Evolutionary conservation across 2,329 filamentous ascomycete species (phyloP).

Genomic region (Ophiocordyceps camponoti-leonardi): DNA sequence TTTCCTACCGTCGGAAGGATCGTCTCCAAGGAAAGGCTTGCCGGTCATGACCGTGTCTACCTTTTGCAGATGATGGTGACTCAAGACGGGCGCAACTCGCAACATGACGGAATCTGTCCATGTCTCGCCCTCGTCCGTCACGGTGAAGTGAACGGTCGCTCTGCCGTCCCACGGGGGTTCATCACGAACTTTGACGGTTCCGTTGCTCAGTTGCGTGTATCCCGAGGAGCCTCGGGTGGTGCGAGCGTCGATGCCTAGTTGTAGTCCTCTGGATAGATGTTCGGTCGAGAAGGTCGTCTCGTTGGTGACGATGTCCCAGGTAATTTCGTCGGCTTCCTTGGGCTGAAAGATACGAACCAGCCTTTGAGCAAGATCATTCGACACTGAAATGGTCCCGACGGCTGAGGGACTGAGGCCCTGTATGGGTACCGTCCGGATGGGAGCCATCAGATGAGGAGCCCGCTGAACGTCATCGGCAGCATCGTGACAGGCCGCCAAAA

Average conservation of each 20-base stretch:
- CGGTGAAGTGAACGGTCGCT: slow-evolving; percentile 11
- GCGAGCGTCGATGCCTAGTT: slow-evolving; percentile 17
- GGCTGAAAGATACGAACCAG: slow-evolving; percentile 12
- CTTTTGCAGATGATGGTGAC: slow-evolving; percentile 17
- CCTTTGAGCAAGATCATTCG: not conserved
- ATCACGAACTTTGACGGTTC: not conserved
- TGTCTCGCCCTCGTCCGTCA: slow-evolving; percentile 6
- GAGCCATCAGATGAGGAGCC: slow-evolving; percentile 12
- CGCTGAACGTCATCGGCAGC: slow-evolving; percentile 15
- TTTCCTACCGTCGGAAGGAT: not conserved
- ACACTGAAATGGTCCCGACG: slow-evolving; percentile 6
- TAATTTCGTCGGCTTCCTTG: not conserved
- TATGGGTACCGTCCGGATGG: slow-evolving; percentile 14
- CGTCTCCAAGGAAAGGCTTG: not conserved
- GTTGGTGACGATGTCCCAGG: slow-evolving; percentile 10
- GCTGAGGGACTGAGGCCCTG: slow-evolving; percentile 4
- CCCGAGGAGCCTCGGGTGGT: slow-evolving; percentile 6
- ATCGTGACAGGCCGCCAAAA: slow-evolving; percentile 12
- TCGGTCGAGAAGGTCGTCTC: slow-evolving; percentile 12
- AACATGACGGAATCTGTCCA: slow-evolving; percentile 12
- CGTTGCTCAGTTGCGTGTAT: not conserved
- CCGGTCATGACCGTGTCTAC: slow-evolving; percentile 6
- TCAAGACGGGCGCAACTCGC: slow-evolving; percentile 18
- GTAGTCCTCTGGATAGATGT: slow-evolving; percentile 11
- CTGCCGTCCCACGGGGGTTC: slow-evolving; percentile 10